Base-by-base conservation (phyloP, 2,329 filamentous ascomycete species). In the Phialophora expanda region DNA sequence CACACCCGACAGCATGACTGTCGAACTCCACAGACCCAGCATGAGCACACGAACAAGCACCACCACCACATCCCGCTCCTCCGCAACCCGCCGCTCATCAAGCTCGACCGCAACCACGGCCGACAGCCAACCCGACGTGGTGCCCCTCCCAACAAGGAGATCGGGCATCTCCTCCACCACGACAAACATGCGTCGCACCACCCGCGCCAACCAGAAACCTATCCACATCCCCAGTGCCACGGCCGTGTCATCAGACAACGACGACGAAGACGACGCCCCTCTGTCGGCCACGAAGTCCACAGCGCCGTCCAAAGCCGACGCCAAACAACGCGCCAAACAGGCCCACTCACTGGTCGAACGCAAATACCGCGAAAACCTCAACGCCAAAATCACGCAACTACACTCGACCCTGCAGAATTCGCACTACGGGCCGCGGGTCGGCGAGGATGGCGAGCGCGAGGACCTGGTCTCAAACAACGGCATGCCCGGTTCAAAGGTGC, bases 291-390 rank as follows among this genome's bases (percentile, higher is more conserved):
- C 64, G 0, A 72, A 69, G 51, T 24, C 62, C n/a, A 68, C 54
- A 0, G 63, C 67, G 14, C 67, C 63, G 34, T 66, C 62, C 46
- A 70, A 70, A 50, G 60, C 67, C 14, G 70, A 72, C n/a, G 60
- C 63, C 26, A 72, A 71, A 60, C 63, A 70, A 51, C 68, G 70
- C 7, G 69, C 69, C 11, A 70, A 71, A 30, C 70, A 72, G 61
- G 71, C 71, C 14, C 71, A 73, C 54, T 69, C 65, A 2, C 67
- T 73, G 20, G 71, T 73, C 34, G 71, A 73, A 44, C 67, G 67
- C 48, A 73, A 73, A 41, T 73, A 73, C 48, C 65, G 71, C 34
- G 71, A 73, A 61, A 73, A 73, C 57, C 66, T 73, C 56, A 73
- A 73, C 55, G 68, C 71, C 24, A 73, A 73, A 57, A 70, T 73